Evolutionary conservation across 2,329 filamentous ascomycete species (phyloP), one percentile per base, ranked within the genome.

Genomic region (Cladophialophora carrionii): DNA sequence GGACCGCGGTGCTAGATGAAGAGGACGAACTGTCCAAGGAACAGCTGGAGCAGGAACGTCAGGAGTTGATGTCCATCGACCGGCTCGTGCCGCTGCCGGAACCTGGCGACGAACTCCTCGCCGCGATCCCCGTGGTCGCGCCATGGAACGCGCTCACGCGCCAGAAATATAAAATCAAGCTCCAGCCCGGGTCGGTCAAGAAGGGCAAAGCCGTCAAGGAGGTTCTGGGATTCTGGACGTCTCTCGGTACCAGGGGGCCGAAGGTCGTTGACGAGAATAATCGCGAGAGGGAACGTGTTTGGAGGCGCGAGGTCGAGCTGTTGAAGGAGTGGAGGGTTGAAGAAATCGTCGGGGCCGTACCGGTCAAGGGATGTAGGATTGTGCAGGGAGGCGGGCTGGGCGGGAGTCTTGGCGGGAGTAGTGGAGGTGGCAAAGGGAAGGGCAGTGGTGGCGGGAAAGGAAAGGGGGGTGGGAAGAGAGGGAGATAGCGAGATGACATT

Each of bases 121-220:
- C 84, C 52, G 86, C 85, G 0, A 82, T 88, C 56, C 85, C 86
- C 1, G 80, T 88, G 6, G 87, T 85, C 61, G 86, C 86, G 9
- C 86, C 86, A 1, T 88, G 86, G 86, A 79, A 81, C n/a, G 83
- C 86, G 0, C 76, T 88, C 61, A 78, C 78, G 2, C 86, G 85
- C 62, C 90, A 90, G 78, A 97, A 97, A 78, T 98, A 97, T 82
- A 96, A 96, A 78, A 91, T 88, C 61, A 99, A 99, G 81, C 78
- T 99, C 72, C 95, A 98, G 78, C 95, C 95, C 0, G 95, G 95
- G 0, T 79, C 87, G 0, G 84, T 89, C 69, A 99, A 98, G 83
- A 96, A 96, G 80, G 94, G 95, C 9, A 98, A 97, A 76, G 93
- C 92, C 0, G 87, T 96, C 55, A 91, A 91, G 75, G 94, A 98